Conservation (phyloP, 345 rosid genomes). For the Rhizophora apiculata region DNA sequence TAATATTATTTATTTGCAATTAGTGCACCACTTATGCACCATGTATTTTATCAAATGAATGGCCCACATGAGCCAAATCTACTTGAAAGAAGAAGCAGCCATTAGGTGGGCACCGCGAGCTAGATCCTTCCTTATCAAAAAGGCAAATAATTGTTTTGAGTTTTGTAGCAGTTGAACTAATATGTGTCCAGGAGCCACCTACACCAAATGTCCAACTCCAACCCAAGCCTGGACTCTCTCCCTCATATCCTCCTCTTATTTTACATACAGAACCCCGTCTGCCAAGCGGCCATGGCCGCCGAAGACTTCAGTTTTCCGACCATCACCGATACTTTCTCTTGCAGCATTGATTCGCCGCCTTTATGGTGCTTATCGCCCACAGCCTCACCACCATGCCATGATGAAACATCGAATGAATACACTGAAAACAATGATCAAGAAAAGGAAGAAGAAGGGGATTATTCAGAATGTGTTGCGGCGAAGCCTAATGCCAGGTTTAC, state of each 20-base stretch:
- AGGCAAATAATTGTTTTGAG: constrained; percentile 7
- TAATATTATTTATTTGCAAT: too few species aligned
- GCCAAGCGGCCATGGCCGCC: constrained; percentile 25
- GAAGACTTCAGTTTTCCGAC: constrained; percentile 79
- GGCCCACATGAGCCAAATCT: constrained; percentile 15
- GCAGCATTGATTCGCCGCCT: constrained; percentile 62
- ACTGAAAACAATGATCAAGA: neutral
- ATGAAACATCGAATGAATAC: neutral
- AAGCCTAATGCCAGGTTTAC: neutral
- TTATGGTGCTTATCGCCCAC: constrained; percentile 55
- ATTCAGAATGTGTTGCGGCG: neutral
- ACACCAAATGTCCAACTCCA: constrained; percentile 34
- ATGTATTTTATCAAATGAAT: neutral
- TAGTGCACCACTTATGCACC: too few species aligned
- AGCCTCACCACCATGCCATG: constrained; percentile 19
- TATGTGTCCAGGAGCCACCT: constrained; percentile 26
- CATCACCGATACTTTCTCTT: constrained; percentile 22
- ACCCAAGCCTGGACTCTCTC: neutral
- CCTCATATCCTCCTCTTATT: constrained; percentile 1
- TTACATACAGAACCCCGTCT: neutral
- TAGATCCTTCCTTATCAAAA: constrained; percentile 5
- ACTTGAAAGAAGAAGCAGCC: neutral
- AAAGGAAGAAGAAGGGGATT: constrained; percentile 7
- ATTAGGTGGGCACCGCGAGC: constrained; percentile 13
- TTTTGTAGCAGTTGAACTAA: constrained; percentile 59